Conservation (phyloP, 805 yeast genomes). For the Yueomyces sp. region DNA sequence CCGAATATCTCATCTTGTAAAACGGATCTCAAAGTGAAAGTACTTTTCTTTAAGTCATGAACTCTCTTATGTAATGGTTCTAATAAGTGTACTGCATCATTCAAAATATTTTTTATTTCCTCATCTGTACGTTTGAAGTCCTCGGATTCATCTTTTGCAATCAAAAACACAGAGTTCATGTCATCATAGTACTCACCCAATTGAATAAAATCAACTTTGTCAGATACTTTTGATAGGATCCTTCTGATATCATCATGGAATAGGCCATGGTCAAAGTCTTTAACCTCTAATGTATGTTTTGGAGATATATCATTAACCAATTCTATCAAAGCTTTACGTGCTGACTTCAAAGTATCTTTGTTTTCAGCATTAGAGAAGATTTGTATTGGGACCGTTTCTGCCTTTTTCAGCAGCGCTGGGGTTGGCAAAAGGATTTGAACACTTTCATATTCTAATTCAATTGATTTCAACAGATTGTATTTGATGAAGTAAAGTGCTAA, state of each 20-base stretch:
- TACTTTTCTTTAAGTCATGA: conserved; percentile 35
- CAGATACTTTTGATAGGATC: conserved; percentile 12
- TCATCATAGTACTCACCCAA: conserved; percentile 35
- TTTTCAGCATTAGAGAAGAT: conserved; percentile 41
- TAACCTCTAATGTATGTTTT: conserved; percentile 37
- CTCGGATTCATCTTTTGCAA: conserved; percentile 35
- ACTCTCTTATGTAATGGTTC: conserved; percentile 46
- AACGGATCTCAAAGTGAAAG: conserved; percentile 35
- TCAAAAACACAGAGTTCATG: conserved; percentile 38
- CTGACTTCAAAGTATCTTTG: conserved; percentile 38
- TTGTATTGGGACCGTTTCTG: conserved; percentile 41
- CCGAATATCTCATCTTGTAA: conserved; percentile 37
- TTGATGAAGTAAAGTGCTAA: conserved; percentile 54
- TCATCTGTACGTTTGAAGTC: conserved; percentile 62
- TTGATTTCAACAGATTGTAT: conserved; percentile 31
- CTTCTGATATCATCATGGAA: conserved; percentile 18
- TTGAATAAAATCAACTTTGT: conserved; percentile 45
- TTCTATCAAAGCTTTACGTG: conserved; percentile 60
- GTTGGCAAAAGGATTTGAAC: conserved; percentile 38
- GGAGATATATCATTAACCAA: conserved; percentile 66
- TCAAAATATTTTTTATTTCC: conserved; percentile 42
- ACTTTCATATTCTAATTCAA: conserved; percentile 27
- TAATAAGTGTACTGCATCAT: conserved; percentile 40
- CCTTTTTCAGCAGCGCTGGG: conserved; percentile 29
- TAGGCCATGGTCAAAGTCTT: conserved; percentile 46